Conservation (phyloP, 148 eudicot genomes). For the Persicaria tinctoria region DNA sequence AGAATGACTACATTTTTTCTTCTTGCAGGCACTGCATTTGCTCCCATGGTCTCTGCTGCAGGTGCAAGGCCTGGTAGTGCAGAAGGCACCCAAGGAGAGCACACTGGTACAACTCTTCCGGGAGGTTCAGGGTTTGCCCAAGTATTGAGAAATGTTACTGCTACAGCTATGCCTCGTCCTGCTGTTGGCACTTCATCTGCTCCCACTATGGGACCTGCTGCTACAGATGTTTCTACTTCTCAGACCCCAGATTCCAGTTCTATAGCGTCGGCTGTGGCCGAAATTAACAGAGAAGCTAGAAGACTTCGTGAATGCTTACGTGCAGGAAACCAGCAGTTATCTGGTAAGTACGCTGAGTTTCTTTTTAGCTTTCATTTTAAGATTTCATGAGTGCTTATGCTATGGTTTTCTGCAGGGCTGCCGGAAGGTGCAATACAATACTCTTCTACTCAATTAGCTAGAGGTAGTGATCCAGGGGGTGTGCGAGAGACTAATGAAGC, state of each 20-base stretch:
- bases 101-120: conserved; percentile 29
- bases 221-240: conserved; percentile 30
- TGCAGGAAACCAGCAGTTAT: conserved; percentile 31
- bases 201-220: conserved; percentile 36
- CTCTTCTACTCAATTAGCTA: conserved; percentile 24
- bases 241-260: conserved; percentile 38
- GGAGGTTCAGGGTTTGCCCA: conserved; percentile 40
- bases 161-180: conserved; percentile 47
- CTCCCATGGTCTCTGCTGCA: conserved; percentile 45
- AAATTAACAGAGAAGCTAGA: conserved; percentile 19
- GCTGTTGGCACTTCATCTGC: conserved; percentile 28
- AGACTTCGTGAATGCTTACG: conserved; percentile 3
- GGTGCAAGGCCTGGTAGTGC: conserved; percentile 56
- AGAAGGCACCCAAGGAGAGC: conserved; percentile 50
- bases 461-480: conserved; percentile 18
- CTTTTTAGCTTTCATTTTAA: neutral
- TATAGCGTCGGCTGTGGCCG: conserved; percentile 34
- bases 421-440: conserved; percentile 31
- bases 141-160: conserved; percentile 39
- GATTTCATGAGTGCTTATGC: neutral
- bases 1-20: conserved; percentile 1
- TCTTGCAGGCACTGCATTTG: conserved; percentile 31
- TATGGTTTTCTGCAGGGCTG: conserved; percentile 24
- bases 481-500: conserved; percentile 22
- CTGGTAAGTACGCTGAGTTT: conserved; percentile 25